Percentiles rank a stretch among this genome's conserved stretches.
Evolutionary conservation across 352 stramenopile species (phyloP).

Genomic region (Pythium brachiatum): DNA sequence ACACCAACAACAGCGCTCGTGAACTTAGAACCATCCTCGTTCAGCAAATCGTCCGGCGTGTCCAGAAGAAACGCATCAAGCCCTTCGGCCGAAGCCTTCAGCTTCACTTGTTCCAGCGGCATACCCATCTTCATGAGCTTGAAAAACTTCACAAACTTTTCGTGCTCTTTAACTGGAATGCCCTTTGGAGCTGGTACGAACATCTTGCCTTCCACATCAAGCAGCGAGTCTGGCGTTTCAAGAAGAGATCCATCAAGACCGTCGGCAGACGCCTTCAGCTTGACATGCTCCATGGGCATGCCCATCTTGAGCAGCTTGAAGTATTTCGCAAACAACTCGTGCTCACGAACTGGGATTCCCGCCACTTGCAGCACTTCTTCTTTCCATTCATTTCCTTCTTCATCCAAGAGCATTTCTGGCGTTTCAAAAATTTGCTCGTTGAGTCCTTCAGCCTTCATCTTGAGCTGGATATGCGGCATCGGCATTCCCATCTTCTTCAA

Average conservation of each 20-base stretch:
- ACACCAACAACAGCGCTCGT: conserved; percentile 26
- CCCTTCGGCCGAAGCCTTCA: conserved; percentile 80
- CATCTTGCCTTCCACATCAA: conserved; percentile 49
- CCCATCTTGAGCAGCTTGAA: conserved; percentile 94
- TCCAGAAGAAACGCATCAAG: conserved; percentile 87
- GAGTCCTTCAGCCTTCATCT: conserved; percentile 91
- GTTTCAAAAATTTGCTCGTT: conserved; percentile 85
- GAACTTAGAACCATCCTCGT: conserved; percentile 54
- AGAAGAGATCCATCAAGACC: conserved; percentile 53
- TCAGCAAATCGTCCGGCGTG: conserved; percentile 52
- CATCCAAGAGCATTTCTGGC: conserved; percentile 58
- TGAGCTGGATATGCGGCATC: conserved; percentile 89
- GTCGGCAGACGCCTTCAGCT: conserved; percentile 81
- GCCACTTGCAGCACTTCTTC: conserved; percentile 11
- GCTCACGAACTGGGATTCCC: conserved; percentile 74
- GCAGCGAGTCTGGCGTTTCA: conserved; percentile 49
- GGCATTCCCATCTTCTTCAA: conserved; percentile 96
- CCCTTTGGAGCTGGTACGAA: conserved; percentile 33
- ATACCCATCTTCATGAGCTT: conserved; percentile 85
- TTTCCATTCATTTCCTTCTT: conserved; percentile 60
- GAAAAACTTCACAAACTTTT: conserved; percentile 75
- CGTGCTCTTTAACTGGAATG: conserved; percentile 60
- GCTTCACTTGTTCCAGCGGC: conserved; percentile 73
- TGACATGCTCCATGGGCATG: conserved; percentile 85
- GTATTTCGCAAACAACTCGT: conserved; percentile 92